phyloP scores from a whole-genome alignment of 2,329 filamentous ascomycete genomes.

The Fusarium secorum region DNA sequence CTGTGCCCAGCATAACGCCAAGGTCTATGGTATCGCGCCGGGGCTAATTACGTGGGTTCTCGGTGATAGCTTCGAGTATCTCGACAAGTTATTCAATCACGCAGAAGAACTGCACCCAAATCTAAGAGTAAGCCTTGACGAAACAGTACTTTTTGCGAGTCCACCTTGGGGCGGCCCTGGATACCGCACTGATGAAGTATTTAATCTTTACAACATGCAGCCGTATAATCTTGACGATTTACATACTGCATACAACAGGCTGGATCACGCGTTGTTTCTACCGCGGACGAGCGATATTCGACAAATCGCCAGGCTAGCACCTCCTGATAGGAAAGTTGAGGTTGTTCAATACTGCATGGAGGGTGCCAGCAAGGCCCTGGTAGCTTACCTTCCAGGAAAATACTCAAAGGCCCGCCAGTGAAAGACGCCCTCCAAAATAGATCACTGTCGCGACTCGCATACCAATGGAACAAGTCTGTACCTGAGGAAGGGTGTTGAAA shows the following conservation, averaged over 20 bases:
- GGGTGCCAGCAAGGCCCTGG: slow-evolving; percentile 84
- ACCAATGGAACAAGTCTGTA: background rate
- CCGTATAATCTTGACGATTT: slow-evolving; percentile 78
- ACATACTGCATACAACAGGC: slow-evolving; percentile 65
- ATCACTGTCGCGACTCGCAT: background rate
- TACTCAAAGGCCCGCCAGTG: slow-evolving; percentile 5
- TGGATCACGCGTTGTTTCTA: slow-evolving; percentile 78
- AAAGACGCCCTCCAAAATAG: background rate
- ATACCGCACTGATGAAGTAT: slow-evolving; percentile 70
- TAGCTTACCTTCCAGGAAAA: slow-evolving; percentile 65
- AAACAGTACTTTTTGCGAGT: slow-evolving; percentile 63
- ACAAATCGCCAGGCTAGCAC: slow-evolving; percentile 72
- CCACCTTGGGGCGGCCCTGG: slow-evolving; percentile 68
- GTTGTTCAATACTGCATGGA: slow-evolving; percentile 92
- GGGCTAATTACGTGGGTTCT: slow-evolving; percentile 82
- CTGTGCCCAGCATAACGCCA: slow-evolving; percentile 92
- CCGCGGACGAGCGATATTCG: slow-evolving; percentile 84
- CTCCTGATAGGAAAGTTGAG: slow-evolving; percentile 65
- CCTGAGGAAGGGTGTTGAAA: background rate
- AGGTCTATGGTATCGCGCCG: slow-evolving; percentile 79
- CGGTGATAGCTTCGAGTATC: slow-evolving; percentile 83
- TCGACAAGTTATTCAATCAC: slow-evolving; percentile 56
- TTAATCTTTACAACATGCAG: slow-evolving; percentile 85
- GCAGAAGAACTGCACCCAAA: slow-evolving; percentile 49
- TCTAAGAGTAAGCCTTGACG: slow-evolving; percentile 51